Evolutionary conservation across 2,329 filamentous ascomycete species (phyloP).

Genomic region (Macroventuria anomochaeta): DNA sequence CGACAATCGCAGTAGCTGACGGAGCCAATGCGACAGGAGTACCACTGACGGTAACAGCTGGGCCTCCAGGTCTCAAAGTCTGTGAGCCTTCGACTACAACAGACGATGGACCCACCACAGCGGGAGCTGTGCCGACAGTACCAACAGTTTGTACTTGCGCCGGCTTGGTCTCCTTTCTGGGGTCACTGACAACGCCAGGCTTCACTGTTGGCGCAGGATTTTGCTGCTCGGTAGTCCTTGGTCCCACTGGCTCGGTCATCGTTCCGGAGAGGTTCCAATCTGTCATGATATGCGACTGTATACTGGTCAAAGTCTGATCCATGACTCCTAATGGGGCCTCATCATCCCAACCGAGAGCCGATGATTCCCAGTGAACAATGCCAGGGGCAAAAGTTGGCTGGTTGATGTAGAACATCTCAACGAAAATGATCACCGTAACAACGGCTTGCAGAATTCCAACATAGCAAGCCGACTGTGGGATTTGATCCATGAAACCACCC

Average conservation of each 20-base stretch:
- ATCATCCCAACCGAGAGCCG: slow-evolving; percentile 36
- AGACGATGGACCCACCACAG: slow-evolving; percentile 37
- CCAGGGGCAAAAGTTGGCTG: slow-evolving; percentile 25
- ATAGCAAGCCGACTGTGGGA: slow-evolving; percentile 40
- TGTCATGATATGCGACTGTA: slow-evolving; percentile 19
- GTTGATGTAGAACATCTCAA: slow-evolving; percentile 48
- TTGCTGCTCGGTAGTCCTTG: neutral
- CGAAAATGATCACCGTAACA: slow-evolving; percentile 53
- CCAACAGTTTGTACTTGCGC: slow-evolving; percentile 29
- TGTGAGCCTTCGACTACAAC: slow-evolving; percentile 39
- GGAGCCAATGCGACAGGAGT: slow-evolving; percentile 42
- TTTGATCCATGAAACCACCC: slow-evolving; percentile 46
- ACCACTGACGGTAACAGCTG: slow-evolving; percentile 37
- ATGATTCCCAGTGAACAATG: slow-evolving; percentile 40
- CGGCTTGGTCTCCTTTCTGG: slow-evolving; percentile 24
- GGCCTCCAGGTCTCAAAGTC: slow-evolving; percentile 42
- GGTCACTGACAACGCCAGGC: slow-evolving; percentile 12
- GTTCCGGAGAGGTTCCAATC: slow-evolving; percentile 21
- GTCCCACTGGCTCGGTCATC: slow-evolving; percentile 26
- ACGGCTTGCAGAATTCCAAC: slow-evolving; percentile 49
- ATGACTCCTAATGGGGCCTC: slow-evolving; percentile 21
- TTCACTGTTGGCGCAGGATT: slow-evolving; percentile 35
- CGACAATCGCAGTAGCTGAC: slow-evolving; percentile 45
- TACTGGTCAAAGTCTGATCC: slow-evolving; percentile 2
- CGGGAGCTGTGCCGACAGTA: slow-evolving; percentile 27